phyloP scores from a whole-genome alignment of 108 stramenopile species.

The Phaeodactylum tricornutum region DNA sequence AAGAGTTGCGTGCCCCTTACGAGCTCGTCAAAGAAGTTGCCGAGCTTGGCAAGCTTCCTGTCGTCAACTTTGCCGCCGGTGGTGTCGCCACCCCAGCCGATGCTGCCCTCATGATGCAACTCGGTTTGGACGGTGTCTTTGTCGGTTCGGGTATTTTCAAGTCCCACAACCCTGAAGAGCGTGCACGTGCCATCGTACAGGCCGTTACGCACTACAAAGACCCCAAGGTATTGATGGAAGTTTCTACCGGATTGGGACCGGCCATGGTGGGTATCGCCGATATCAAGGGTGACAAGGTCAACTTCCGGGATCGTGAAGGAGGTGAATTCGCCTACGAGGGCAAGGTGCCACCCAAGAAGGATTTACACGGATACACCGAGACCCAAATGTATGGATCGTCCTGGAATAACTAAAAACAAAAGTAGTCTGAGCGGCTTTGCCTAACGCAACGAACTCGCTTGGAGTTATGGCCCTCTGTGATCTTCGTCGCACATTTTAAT shows the following conservation, averaged over 20 bases:
- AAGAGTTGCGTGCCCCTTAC: conserved; percentile 90
- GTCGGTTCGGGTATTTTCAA: conserved; percentile 99
- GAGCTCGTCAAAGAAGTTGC: conserved; percentile 89
- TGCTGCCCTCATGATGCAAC: conserved; percentile 99
- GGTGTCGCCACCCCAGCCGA: conserved; percentile 99
- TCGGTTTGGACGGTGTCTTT: conserved; percentile 98
- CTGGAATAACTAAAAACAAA: conserved; percentile 34
- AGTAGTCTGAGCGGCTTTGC: background rate
- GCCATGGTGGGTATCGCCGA: conserved; percentile 98
- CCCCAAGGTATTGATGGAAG: conserved; percentile 94
- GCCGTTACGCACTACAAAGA: conserved; percentile 96
- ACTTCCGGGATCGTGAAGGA: conserved; percentile 98
- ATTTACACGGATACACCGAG: conserved; percentile 79
- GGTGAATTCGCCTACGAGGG: conserved; percentile 72
- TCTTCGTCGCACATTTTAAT: no score
- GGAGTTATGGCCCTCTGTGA: no score
- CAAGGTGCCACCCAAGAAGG: conserved; percentile 85
- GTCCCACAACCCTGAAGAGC: conserved; percentile 84
- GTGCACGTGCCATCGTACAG: conserved; percentile 93
- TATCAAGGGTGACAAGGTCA: conserved; percentile 91
- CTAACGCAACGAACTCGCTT: no score
- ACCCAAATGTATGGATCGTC: conserved; percentile 93
- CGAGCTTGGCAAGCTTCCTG: conserved; percentile 88
- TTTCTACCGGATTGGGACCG: conserved; percentile 88
- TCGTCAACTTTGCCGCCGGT: conserved; percentile 99